Evolutionary conservation across 495 filamentous ascomycete genomes (phyloP), one percentile per base, ranked within the genome.

Genomic region (Hypoxylon fuscum): DNA sequence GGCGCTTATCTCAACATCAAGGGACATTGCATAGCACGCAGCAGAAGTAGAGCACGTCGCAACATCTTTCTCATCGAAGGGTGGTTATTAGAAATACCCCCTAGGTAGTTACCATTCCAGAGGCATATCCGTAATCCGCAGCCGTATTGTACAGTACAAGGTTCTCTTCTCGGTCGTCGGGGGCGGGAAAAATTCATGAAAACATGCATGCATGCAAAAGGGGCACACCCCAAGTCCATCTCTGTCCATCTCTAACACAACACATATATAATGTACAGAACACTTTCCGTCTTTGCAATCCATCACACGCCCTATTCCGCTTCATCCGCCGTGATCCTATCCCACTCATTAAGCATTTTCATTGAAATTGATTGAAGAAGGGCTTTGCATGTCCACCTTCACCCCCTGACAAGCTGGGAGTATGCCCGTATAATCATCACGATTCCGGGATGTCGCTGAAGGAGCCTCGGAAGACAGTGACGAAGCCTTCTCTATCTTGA

Each of bases 201-300:
- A 53, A 27, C 25, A 27, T 27, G 25, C 25, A 27, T 27, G 25
- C 52, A 44, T 53, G 51, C 51, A 57, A 54, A 47, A 18, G 8
- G 25, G 8, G 25, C 25, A 4, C 25, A 27, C 8, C 25, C 25
- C n/a, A n/a, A n/a, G 47, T 12, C 51, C 35, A 47, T 58, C 43
- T 66, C 48, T 54, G 47, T 12, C 51, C 35, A 47, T 58, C 43
- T 66, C 48, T 54, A 53, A 17, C 56, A 53, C 10, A 34, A 43
- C 57, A 56, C 59, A 66, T 66, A 66, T 66, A 66, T 57, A 66
- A 54, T n/a, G n/a, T n/a, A n/a, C n/a, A n/a, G n/a, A n/a, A n/a
- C n/a, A n/a, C n/a, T n/a, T n/a, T n/a, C n/a, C n/a, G n/a, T n/a
- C n/a, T n/a, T n/a, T n/a, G n/a, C n/a, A n/a, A n/a, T n/a, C n/a